Percentiles rank a stretch among this genome's conserved stretches.
phyloP scores from a whole-genome alignment of 805 yeast genomes.

The Candida arabinofermentans region DNA sequence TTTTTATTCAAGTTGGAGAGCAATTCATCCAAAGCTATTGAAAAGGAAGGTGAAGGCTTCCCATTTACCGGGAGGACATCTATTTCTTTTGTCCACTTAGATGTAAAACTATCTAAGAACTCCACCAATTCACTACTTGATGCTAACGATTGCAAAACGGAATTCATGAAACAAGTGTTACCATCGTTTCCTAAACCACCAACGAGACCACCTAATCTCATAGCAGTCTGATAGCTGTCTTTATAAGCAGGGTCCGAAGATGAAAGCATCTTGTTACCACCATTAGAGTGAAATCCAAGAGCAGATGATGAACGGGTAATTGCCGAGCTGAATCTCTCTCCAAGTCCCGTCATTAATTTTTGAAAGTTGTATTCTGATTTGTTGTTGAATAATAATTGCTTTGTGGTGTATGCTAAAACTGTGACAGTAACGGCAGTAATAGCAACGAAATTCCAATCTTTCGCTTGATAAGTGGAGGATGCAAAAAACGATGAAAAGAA shows the following conservation, averaged over 20 bases:
- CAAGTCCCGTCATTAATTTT: slow-evolving; percentile 16
- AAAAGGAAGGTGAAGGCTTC: slow-evolving; percentile 33
- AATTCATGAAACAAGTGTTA: slow-evolving; percentile 92
- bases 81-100: slow-evolving; percentile 12
- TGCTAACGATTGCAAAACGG: slow-evolving; percentile 80
- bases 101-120: slow-evolving; percentile 47
- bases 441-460: slow-evolving; percentile 16
- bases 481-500: not conserved
- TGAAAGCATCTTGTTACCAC: not conserved
- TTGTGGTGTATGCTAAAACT: slow-evolving; percentile 15
- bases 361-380: not conserved
- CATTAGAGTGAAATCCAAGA: slow-evolving; percentile 9
- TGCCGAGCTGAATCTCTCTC: slow-evolving; percentile 18
- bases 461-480: not conserved
- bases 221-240: slow-evolving; percentile 32
- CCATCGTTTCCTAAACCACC: slow-evolving; percentile 91
- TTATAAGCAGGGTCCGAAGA: slow-evolving; percentile 17
- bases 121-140: slow-evolving; percentile 58
- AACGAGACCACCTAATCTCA: slow-evolving; percentile 62
- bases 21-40: slow-evolving; percentile 48
- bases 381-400: slow-evolving; percentile 6
- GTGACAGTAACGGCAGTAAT: slow-evolving; percentile 16
- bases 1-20: slow-evolving; percentile 51
- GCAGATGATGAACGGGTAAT: slow-evolving; percentile 15
- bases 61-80: no score